Conservation (phyloP, 176 grass and related monocot genomes). For the Ampelocalamus luodianensis region DNA sequence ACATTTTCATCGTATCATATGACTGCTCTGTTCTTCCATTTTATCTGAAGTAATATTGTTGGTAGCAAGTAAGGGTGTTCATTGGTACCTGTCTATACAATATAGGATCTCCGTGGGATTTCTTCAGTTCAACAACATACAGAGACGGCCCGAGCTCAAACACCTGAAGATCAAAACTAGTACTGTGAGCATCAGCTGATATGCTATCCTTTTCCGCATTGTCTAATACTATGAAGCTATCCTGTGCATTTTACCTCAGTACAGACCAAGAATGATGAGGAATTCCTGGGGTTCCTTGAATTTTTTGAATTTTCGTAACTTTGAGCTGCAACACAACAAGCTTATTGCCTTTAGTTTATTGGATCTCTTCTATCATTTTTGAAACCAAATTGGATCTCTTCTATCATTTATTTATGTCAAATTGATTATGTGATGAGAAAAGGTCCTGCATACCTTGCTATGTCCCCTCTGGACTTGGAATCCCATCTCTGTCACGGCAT, state of each 20-base stretch:
- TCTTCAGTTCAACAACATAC: slow-evolving; percentile 82
- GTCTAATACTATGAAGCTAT: not conserved
- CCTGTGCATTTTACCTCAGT: slow-evolving; percentile 59
- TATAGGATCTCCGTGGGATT: slow-evolving; percentile 65
- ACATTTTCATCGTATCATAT: slow-evolving; percentile 11
- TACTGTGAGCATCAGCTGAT: slow-evolving; percentile 13
- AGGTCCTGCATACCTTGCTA: slow-evolving; percentile 51
- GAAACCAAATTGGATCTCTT: not conserved
- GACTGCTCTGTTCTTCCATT: not conserved
- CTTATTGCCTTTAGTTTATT: slow-evolving; percentile 7
- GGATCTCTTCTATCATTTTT: not conserved
- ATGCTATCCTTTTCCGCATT: slow-evolving; percentile 8
- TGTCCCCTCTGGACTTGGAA: slow-evolving; percentile 58
- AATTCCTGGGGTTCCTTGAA: slow-evolving; percentile 42
- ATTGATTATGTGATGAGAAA: not conserved
- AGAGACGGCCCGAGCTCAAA: slow-evolving; percentile 79
- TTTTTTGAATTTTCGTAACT: slow-evolving; percentile 50
- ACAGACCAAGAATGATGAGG: slow-evolving; percentile 53
- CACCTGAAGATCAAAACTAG: slow-evolving; percentile 49
- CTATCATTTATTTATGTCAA: not conserved
- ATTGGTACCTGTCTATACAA: slow-evolving; percentile 80
- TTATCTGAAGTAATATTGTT: not conserved
- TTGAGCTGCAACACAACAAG: slow-evolving; percentile 55
- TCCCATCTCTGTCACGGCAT: slow-evolving; percentile 63
- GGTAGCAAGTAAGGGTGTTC: not conserved